These are phyloP conservation scores for Galerina marginata DNA, from an alignment of 768 basidiomycete genomes.

Conservation along the genomic window DNA sequence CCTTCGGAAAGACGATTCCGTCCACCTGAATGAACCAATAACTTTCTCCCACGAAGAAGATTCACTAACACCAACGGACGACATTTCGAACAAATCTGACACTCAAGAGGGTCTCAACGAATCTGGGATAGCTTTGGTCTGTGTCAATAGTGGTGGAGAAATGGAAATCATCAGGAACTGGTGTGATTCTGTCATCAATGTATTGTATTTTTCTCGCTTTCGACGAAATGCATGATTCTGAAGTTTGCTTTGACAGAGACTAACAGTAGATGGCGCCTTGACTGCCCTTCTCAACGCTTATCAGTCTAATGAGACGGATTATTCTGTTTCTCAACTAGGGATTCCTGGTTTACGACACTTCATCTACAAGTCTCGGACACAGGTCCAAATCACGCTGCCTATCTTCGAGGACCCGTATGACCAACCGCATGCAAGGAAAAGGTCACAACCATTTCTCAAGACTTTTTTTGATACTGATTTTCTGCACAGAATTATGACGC, in stretches of 20 bases:
- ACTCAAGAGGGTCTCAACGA: slow-evolving; percentile 33
- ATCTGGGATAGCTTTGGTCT: slow-evolving; percentile 68
- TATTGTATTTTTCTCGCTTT: slow-evolving; percentile 30
- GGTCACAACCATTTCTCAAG: slow-evolving; percentile 43
- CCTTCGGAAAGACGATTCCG: slow-evolving; percentile 50
- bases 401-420: slow-evolving; percentile 88
- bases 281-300: slow-evolving; percentile 56
- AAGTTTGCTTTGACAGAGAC: slow-evolving; percentile 50
- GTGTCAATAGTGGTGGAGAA: slow-evolving; percentile 82
- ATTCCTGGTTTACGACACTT: slow-evolving; percentile 94
- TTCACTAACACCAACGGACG: slow-evolving; percentile 15
- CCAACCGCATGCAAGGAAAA: slow-evolving; percentile 56
- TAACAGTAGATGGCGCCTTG: slow-evolving; percentile 63
- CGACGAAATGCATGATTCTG: neutral
- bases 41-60: slow-evolving; percentile 13
- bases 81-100: slow-evolving; percentile 13
- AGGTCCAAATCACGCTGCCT: slow-evolving; percentile 90
- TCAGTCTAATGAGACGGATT: slow-evolving; percentile 57
- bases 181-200: slow-evolving; percentile 71
- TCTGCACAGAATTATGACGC: slow-evolving; percentile 68
- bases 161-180: slow-evolving; percentile 84
- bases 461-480: neutral
- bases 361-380: slow-evolving; percentile 87
- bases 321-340: slow-evolving; percentile 75
- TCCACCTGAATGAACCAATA: slow-evolving; percentile 18